Evolutionary conservation across 139 green algal species (phyloP).

Genomic region (Picochlorum costavermella): DNA sequence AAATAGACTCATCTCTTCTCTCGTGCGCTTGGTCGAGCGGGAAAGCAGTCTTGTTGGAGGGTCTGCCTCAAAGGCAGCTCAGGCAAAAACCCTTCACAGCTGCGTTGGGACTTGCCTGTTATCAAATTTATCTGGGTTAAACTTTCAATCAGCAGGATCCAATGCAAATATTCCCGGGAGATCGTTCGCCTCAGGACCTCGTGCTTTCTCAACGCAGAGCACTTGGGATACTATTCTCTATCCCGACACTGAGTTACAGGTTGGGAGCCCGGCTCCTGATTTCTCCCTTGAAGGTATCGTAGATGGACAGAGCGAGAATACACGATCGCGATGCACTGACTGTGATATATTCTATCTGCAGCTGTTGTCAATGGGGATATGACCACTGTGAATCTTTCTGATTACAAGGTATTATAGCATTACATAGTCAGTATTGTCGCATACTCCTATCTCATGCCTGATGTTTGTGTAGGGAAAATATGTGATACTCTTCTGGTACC

Average conservation of each 20-base stretch:
- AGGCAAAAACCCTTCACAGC: no score
- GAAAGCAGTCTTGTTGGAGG: no score
- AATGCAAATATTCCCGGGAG: background rate
- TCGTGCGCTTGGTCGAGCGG: no score
- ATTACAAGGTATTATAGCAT: slow-evolving; percentile 37
- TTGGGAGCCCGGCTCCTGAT: slow-evolving; percentile 39
- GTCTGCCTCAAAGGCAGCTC: no score
- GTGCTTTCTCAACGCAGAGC: background rate
- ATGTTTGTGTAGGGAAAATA: slow-evolving; percentile 22
- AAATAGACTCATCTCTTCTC: no score
- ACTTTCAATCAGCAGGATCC: background rate
- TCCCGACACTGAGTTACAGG: slow-evolving; percentile 30
- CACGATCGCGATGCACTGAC: background rate
- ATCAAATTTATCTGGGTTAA: no score
- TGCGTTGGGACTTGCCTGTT: no score
- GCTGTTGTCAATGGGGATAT: slow-evolving; percentile 61
- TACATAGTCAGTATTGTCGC: no score
- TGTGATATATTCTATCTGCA: slow-evolving; percentile 18
- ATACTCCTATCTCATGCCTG: no score
- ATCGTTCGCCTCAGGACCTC: background rate
- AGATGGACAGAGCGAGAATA: background rate
- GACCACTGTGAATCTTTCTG: slow-evolving; percentile 35
- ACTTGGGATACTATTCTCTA: slow-evolving; percentile 33
- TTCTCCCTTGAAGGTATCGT: slow-evolving; percentile 23
- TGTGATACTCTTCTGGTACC: slow-evolving; percentile 68